Evolutionary conservation across 2,329 filamentous ascomycete genomes (phyloP).

Genomic region (Chrysoporthe austroafricana): DNA sequence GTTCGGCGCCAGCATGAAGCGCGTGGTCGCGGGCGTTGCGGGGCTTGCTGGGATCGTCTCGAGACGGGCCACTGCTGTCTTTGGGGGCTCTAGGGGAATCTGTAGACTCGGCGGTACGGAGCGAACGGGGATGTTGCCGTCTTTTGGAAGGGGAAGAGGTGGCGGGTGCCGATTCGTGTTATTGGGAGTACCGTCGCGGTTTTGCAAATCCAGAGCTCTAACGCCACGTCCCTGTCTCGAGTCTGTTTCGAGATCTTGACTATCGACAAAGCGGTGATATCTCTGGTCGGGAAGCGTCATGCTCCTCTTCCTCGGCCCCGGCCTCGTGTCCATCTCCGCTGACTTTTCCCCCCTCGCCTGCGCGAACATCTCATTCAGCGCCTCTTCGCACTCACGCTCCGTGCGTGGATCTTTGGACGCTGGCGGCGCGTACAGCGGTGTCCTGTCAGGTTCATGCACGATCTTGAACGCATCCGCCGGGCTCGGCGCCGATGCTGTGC

Average conservation of each 20-base stretch:
- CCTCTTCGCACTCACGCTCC: conserved; percentile 22
- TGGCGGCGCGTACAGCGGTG: conserved; percentile 16
- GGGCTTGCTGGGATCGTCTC: conserved; percentile 10
- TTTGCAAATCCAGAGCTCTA: neutral
- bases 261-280: neutral
- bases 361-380: conserved; percentile 16
- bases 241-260: neutral
- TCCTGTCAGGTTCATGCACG: conserved; percentile 22
- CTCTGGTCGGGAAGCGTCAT: neutral
- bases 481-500: neutral
- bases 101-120: neutral
- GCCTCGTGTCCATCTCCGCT: neutral
- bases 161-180: neutral
- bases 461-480: conserved; percentile 17
- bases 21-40: neutral
- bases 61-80: neutral
- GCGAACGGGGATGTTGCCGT: neutral
- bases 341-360: neutral
- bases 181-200: neutral
- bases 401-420: conserved; percentile 14
- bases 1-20: neutral
- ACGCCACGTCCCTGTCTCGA: too few species aligned
- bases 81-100: neutral
- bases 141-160: neutral
- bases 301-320: neutral